Evolutionary conservation across 2,329 filamentous ascomycete genomes (phyloP), one percentile per base, ranked within the genome.

Genomic region (Aspergillus amoenus): DNA sequence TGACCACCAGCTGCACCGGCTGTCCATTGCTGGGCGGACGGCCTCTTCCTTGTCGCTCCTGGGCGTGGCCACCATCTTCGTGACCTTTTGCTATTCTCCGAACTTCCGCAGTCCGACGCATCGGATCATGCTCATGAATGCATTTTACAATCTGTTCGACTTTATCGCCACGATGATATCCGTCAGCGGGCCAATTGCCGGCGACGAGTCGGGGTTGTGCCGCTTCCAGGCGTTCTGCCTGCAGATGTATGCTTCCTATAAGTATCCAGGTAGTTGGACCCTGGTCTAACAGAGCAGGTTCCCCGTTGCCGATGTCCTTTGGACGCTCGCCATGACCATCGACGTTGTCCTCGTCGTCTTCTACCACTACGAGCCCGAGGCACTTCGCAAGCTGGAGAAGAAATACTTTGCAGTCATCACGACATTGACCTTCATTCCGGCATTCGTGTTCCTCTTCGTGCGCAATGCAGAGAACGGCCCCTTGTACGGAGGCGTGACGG

Each of bases 151-250:
- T 44, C 52, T 70, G 8, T 66, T 74, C 53, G 74, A 76, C 53
- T 72, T 74, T 18, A 67, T 69, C 7, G 73, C 69, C 22, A 76
- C 73, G 1, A 73, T 75, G 69, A 75, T 75, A 18, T 75, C 74
- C 1, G 66, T 72, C 21, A 70, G 67, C 59, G 74, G 74, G 9
- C 73, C 72, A 2, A 57, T 55, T 6, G 71, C 70, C 0, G 73
- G 74, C 1, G 62, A 73, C 47, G 30, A 52, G 8, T 73, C 73
- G 2, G 62, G 68, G 0, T 41, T 75, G 30, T 75, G 73, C 53
- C 69, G 72, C 56, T 75, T 75, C 42, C 73, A 75, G 59, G 73
- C 68, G 4, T 75, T 75, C 56, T 65, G 70, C 5, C 69, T 73
- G 47, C 72, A 75, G 49, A 75, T 75, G 72, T 75, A 60, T 27